phyloP scores from a whole-genome alignment of 495 filamentous ascomycete species.

The Patellaria atrata region DNA sequence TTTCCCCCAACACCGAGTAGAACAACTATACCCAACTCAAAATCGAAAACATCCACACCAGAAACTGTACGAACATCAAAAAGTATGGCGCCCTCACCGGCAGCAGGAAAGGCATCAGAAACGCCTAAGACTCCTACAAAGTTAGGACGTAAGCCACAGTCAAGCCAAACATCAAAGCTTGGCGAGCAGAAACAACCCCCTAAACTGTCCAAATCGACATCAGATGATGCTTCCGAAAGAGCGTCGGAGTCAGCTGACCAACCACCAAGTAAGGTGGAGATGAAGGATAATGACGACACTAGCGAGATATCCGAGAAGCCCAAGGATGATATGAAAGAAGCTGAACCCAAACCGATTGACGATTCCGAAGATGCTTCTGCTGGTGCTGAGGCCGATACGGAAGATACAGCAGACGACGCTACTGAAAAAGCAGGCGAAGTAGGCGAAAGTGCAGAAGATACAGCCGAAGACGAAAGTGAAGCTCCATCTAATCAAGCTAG shows the following conservation, averaged over 20 bases:
- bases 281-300: conserved; percentile 9
- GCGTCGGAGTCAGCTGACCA: conserved; percentile 9
- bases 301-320: conserved; percentile 5
- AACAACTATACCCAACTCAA: conserved; percentile 24
- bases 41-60: conserved; percentile 23
- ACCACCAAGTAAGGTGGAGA: conserved; percentile 5
- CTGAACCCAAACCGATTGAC: conserved; percentile 26
- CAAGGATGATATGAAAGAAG: conserved; percentile 21
- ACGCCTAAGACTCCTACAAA: conserved; percentile 38
- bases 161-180: conserved; percentile 29
- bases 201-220: conserved; percentile 2
- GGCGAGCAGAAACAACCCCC: conserved; percentile 12
- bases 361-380: conserved; percentile 22
- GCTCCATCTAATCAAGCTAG: conserved; percentile 8
- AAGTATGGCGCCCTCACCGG: conserved; percentile 34
- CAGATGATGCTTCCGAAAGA: conserved; percentile 15
- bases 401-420: conserved; percentile 22
- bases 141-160: conserved; percentile 33
- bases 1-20: conserved; percentile 36
- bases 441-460: conserved; percentile 21
- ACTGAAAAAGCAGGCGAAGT: conserved; percentile 26
- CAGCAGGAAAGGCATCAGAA: conserved; percentile 31
- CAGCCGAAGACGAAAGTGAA: conserved; percentile 21
- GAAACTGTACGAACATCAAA: conserved; percentile 22
- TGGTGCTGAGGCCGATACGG: conserved; percentile 15